A percentile compares a stretch with the other conserved stretches of the same genome.
These are phyloP conservation scores for Tolypocladium tundrense DNA, from an alignment of 2,329 filamentous ascomycete species.

Conservation along the genomic window DNA sequence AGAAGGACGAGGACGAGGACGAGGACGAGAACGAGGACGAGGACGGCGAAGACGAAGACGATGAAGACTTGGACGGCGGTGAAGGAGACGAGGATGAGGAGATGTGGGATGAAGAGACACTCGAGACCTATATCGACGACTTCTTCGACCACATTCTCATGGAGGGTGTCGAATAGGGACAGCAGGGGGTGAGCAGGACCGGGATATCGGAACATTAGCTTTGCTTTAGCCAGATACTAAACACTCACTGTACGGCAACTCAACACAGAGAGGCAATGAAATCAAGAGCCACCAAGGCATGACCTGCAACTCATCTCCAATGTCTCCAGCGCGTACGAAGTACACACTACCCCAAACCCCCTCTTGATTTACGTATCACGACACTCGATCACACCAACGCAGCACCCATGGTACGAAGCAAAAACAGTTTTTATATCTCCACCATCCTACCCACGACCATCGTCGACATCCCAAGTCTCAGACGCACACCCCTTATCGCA, in stretches of 20 bases:
- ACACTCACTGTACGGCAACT: neutral
- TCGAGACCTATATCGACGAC: neutral
- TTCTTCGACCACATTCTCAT: slow-evolving; percentile 1
- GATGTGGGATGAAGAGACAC: neutral
- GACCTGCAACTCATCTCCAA: neutral
- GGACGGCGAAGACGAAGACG: slow-evolving; percentile 1
- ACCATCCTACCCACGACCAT: neutral
- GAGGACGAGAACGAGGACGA: neutral
- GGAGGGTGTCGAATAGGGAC: neutral
- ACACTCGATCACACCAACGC: neutral
- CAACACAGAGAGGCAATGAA: neutral
- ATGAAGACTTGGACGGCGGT: neutral
- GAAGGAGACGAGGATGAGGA: slow-evolving; percentile 1
- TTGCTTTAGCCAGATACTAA: neutral
- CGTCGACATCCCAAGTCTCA: neutral
- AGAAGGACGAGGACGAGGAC: neutral
- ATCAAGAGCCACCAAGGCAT: neutral
- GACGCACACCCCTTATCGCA: neutral
- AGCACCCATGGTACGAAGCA: neutral
- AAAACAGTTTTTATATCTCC: neutral
- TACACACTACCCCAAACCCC: neutral
- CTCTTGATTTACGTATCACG: neutral
- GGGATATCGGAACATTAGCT: neutral
- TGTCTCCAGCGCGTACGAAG: neutral
- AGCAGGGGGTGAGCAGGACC: neutral